phyloP scores from a whole-genome alignment of 208 protist species.

The Histomonas meleagridis region DNA sequence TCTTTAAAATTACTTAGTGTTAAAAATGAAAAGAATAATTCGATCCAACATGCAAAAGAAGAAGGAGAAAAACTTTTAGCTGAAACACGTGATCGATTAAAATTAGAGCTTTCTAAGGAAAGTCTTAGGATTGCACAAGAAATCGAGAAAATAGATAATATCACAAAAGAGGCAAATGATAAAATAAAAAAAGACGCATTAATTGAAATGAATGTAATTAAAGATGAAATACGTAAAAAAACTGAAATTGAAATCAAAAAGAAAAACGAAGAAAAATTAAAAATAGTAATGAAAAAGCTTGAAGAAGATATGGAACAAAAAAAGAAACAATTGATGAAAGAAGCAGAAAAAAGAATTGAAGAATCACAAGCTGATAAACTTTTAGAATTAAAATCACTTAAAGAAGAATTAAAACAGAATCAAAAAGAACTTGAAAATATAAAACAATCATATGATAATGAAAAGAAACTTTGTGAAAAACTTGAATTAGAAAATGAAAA shows the following conservation, averaged over 20 bases:
- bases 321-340: not conserved
- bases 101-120: not conserved
- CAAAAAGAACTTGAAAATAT: not conserved
- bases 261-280: conserved; percentile 7
- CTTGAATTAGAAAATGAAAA: not conserved
- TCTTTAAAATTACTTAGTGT: not conserved
- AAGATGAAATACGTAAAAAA: conserved; percentile 13
- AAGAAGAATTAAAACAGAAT: not conserved
- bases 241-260: not conserved
- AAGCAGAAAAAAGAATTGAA: not conserved
- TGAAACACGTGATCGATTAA: conserved; percentile 6
- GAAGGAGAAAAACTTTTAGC: not conserved
- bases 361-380: not conserved
- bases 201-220: not conserved
- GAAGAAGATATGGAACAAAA: not conserved
- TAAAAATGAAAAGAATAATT: not conserved
- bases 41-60: not conserved
- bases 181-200: not conserved
- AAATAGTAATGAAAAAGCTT: not conserved
- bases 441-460: not conserved
- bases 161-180: not conserved
- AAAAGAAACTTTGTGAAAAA: not conserved
- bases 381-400: not conserved
- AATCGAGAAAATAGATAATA: not conserved
- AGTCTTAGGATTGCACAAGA: not conserved